A percentile compares a stretch with the other conserved stretches of the same genome.
Conservation (phyloP, 2,329 filamentous ascomycete species). For the Microdochium paspali region DNA sequence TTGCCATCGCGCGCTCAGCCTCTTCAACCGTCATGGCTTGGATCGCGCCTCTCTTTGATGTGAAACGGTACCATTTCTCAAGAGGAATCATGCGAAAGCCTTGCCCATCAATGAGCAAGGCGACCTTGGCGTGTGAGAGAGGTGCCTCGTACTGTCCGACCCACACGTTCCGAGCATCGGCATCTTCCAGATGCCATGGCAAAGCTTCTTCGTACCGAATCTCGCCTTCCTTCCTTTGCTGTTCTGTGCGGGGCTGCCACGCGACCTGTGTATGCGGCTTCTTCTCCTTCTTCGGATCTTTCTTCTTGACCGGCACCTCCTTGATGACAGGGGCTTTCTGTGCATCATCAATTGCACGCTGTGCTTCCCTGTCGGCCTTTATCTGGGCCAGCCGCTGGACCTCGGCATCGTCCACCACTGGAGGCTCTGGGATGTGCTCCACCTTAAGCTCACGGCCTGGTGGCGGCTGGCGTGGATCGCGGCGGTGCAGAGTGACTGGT, state of each 20-base stretch:
- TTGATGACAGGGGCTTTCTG: conserved; percentile 82
- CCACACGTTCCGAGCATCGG: conserved; percentile 91
- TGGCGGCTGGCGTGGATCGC: conserved; percentile 66
- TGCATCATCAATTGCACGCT: conserved; percentile 78
- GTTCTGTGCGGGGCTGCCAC: conserved; percentile 68
- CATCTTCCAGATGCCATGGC: conserved; percentile 95
- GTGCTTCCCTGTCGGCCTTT: conserved; percentile 73
- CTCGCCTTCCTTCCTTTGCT: conserved; percentile 64
- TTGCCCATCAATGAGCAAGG: conserved; percentile 60
- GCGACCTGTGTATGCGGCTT: conserved; percentile 74
- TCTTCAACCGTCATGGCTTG: conserved; percentile 72
- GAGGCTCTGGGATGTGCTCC: conserved; percentile 22
- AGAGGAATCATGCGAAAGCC: conserved; percentile 81
- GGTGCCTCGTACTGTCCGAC: conserved; percentile 84
- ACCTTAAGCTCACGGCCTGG: conserved; percentile 54
- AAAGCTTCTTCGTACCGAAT: conserved; percentile 89
- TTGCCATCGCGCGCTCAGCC: conserved; percentile 73
- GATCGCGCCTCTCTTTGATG: conserved; percentile 64
- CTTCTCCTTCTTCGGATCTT: conserved; percentile 48
- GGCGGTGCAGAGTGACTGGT: conserved; percentile 80
- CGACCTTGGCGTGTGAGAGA: conserved; percentile 75
- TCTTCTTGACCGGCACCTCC: conserved; percentile 37
- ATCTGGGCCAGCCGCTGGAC: conserved; percentile 57
- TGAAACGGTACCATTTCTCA: conserved; percentile 93
- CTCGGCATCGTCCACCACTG: conserved; percentile 44